phyloP scores from a whole-genome alignment of 352 stramenopile genomes.

The Paralagenidium karlingii region DNA sequence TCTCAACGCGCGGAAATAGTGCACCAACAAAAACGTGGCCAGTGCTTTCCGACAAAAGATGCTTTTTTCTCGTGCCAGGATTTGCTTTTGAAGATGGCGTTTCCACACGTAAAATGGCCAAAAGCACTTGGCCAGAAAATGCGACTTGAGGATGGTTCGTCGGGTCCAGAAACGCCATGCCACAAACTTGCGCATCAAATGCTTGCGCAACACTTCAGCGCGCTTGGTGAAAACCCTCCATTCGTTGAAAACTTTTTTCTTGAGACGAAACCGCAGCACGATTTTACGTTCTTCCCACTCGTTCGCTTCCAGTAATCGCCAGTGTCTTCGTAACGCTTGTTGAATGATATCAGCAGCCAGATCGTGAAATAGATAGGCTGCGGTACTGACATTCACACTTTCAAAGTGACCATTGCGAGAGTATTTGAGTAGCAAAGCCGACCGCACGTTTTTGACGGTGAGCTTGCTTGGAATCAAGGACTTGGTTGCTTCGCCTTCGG shows the following conservation, averaged over 20 bases:
- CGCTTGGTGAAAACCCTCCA: slow-evolving; percentile 35
- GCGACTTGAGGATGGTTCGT: slow-evolving; percentile 30
- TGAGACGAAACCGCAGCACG: slow-evolving; percentile 43
- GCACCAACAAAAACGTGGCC: slow-evolving; percentile 39
- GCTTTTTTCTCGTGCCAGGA: slow-evolving; percentile 46
- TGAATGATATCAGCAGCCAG: slow-evolving; percentile 36
- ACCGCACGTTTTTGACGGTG: slow-evolving; percentile 29
- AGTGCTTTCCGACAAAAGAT: slow-evolving; percentile 38
- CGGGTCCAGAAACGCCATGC: slow-evolving; percentile 42
- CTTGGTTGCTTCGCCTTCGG: no score
- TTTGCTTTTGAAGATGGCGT: slow-evolving; percentile 47
- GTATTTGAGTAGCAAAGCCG: slow-evolving; percentile 62
- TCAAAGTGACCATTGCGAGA: slow-evolving; percentile 73
- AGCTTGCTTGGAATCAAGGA: slow-evolving; percentile 23
- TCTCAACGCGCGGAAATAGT: slow-evolving; percentile 38
- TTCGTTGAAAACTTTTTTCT: slow-evolving; percentile 32
- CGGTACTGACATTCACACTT: slow-evolving; percentile 21
- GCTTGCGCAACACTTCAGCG: slow-evolving; percentile 14
- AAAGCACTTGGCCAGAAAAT: slow-evolving; percentile 48
- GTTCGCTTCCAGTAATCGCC: slow-evolving; percentile 21
- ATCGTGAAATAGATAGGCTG: slow-evolving; percentile 39
- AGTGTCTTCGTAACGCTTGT: slow-evolving; percentile 21
- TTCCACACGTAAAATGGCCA: slow-evolving; percentile 80
- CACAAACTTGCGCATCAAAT: slow-evolving; percentile 45
- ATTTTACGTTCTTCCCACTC: slow-evolving; percentile 42